These are phyloP conservation scores for Euphorbia schlechtendalii DNA, from an alignment of 441 rosid genomes.

Conservation along the genomic window DNA sequence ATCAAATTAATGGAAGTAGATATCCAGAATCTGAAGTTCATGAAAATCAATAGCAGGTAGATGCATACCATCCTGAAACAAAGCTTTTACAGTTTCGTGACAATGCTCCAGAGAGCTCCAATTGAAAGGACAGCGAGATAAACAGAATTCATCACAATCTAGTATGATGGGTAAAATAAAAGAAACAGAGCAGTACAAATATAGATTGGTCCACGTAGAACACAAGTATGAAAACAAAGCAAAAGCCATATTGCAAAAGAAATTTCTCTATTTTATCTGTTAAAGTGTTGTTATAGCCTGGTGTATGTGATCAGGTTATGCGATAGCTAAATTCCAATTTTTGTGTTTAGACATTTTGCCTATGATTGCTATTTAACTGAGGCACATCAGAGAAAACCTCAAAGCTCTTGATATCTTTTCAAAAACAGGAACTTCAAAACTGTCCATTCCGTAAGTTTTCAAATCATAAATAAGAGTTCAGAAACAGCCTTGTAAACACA, in stretches of 20 bases:
- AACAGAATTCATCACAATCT: constrained; percentile 29
- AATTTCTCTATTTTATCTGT: background rate
- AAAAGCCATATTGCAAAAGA: background rate
- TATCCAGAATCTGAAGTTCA: constrained; percentile 12
- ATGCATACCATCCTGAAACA: constrained; percentile 81
- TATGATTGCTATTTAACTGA: too few relatives aligned
- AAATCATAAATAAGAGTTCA: too few relatives aligned
- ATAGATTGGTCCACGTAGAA: constrained; percentile 12
- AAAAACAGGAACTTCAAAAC: too few relatives aligned
- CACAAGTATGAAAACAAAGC: background rate
- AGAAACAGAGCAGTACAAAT: constrained; percentile 1
- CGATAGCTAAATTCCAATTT: too few relatives aligned
- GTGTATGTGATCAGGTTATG: too few relatives aligned
- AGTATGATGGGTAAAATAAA: constrained; percentile 10
- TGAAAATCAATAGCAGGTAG: constrained; percentile 14
- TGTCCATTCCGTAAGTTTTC: too few relatives aligned
- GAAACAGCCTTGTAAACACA: too few relatives aligned
- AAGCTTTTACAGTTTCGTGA: constrained; percentile 32
- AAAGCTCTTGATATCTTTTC: too few relatives aligned
- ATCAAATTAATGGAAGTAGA: constrained; percentile 19
- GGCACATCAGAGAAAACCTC: too few relatives aligned
- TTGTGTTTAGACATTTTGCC: too few relatives aligned
- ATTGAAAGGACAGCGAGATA: constrained; percentile 28
- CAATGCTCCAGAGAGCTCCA: constrained; percentile 48
- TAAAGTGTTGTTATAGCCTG: too few relatives aligned